Evolutionary conservation across 441 rosid species (phyloP), one percentile per base, ranked within the genome.

Genomic region (Gossypium aridum): DNA sequence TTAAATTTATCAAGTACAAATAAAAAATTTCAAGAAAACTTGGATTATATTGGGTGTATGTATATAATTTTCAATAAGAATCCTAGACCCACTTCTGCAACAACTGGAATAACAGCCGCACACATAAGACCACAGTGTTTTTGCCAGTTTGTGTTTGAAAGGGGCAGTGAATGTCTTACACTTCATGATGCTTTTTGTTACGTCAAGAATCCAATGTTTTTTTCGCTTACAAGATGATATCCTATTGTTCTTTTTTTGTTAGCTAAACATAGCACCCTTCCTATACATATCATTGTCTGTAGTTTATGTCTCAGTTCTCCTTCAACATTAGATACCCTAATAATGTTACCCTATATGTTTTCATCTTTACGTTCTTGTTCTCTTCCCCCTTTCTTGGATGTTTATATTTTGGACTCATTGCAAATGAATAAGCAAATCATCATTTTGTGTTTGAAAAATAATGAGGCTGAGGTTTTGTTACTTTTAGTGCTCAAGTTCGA

Each of bases 131-230:
- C 60, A 49, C 22, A 39, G 13, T 10, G 72, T 68, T 68, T 68
- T 51, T 25, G 60, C 72, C 72, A 25, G 45, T 51, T 51, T 23
- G 14, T 13, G 17, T n/a, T n/a, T n/a, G 43, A n/a, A 39, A 68
- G 60, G 17, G 60, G 23, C 14, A 49, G 9, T 16, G 72, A 47
- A 49, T 23, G 31, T 49, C 72, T 67, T 67, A 57, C 59, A 67
- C 43, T 67, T 67, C 43, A 67, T 49, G 39, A 49, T 67, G 59
- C 72, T 49, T 67, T 22, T 67, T 22, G 43, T 67, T 67, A 67
- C 72, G 37, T 67, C 59, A 49, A 49, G 72, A 67, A 67, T 67
- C 72, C 72, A 67, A 67, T 67, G 72, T 59, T 67, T 64, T 28
- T 64, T 37, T 19, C 28, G 12, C 16, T 10, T 19, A 8, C 20